Evolutionary conservation across 768 basidiomycete genomes (phyloP), one percentile per base, ranked within the genome.

Genomic region (Psilocybe tampanensis): DNA sequence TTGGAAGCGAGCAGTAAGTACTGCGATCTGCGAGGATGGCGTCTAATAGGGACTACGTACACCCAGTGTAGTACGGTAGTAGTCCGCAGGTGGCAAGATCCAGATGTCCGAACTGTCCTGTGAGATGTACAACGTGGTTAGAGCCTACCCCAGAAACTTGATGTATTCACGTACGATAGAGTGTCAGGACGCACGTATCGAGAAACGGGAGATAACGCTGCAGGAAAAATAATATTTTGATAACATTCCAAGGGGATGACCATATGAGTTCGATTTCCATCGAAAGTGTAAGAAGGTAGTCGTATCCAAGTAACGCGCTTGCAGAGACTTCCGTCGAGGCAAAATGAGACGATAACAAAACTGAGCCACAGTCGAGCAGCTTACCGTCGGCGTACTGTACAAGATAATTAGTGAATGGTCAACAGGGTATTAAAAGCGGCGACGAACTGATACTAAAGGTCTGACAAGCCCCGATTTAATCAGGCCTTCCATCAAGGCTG

Each of bases 261-360:
- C 52, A 54, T 1, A 54, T 44, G 19, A 44, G 52, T 9, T 54
- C 52, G 24, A 54, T 32, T 29, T 54, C 52, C 42, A 54, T 44
- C 8, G 26, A 42, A 9, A 54, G 24, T n/a, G 52, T 54, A 41
- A 54, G 22, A 21, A 44, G 26, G 23, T 32, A 54, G 32, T 54
- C 52, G 52, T 54, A 54, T 1, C 19, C 24, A 29, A 44, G 44
- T n/a, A 54, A 8, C 11, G 41, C 29, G 23, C 41, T 44, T 29
- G 52, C 52, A n/a, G 52, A 23, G 13, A 54, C 52, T 54, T 12
- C 8, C 4, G 22, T 49, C 9, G 36, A 24, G 9, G 21, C 18
- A 8, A 8, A 44, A 13, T 32, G 9, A 6, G 22, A 11, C 11
- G 18, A 5, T 9, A 29, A 9, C 29, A 3, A 8, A 15, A 24